Evolutionary conservation across 345 rosid species (phyloP).

Genomic region (Schrenkiella parvula): DNA sequence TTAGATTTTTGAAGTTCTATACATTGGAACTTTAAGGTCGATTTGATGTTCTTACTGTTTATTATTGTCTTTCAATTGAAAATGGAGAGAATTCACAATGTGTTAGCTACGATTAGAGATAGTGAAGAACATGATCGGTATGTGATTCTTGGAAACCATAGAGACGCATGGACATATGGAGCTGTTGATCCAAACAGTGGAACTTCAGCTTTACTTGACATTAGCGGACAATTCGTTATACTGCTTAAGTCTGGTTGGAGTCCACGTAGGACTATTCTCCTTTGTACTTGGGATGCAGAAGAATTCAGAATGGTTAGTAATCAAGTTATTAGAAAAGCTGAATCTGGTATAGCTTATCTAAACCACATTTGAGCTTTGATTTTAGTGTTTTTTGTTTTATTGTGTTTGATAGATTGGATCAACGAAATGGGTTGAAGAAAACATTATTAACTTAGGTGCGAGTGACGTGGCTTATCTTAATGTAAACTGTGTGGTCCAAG

Average conservation of each 20-base stretch:
- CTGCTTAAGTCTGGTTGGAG: slow-evolving; percentile 75
- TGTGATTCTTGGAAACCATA: slow-evolving; percentile 82
- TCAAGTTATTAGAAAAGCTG: background rate
- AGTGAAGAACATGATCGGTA: slow-evolving; percentile 76
- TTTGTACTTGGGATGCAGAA: slow-evolving; percentile 98
- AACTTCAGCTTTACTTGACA: slow-evolving; percentile 88
- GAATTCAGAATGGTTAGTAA: slow-evolving; percentile 95
- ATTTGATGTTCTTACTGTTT: background rate
- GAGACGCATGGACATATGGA: slow-evolving; percentile 99
- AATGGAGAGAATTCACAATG: slow-evolving; percentile 55
- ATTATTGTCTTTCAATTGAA: slow-evolving; percentile 23
- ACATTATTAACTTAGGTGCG: slow-evolving; percentile 69
- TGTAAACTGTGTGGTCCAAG: slow-evolving; percentile 99
- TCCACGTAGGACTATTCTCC: slow-evolving; percentile 79
- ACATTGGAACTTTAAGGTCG: background rate
- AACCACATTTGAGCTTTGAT: background rate
- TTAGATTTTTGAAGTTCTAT: background rate
- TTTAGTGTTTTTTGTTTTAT: background rate
- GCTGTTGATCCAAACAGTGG: slow-evolving; percentile 99
- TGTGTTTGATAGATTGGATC: slow-evolving; percentile 64
- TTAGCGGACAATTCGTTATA: slow-evolving; percentile 62
- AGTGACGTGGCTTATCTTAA: slow-evolving; percentile 89
- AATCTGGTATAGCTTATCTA: background rate
- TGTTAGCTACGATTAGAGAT: slow-evolving; percentile 68
- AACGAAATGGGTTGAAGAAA: slow-evolving; percentile 97